phyloP scores from a whole-genome alignment of 192 early-diverging fungal genomes.

The Linnemannia exigua region DNA sequence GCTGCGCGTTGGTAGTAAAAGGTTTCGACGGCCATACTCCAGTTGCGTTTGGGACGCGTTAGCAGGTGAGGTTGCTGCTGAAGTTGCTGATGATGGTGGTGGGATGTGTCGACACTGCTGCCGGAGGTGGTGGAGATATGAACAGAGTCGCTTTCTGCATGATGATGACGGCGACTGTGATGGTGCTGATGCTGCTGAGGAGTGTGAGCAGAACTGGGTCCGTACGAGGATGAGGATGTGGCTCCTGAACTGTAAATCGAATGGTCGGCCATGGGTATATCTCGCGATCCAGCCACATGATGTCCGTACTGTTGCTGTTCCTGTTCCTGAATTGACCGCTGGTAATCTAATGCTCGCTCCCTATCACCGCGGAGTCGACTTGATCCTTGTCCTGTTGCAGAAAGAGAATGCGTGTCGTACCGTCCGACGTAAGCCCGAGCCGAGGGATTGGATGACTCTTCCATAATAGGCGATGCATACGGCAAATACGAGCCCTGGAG shows the following conservation, averaged over 20 bases:
- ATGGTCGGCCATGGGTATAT: background rate
- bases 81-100: background rate
- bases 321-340: background rate
- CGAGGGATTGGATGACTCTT: background rate
- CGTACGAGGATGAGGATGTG: background rate
- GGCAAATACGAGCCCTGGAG: background rate
- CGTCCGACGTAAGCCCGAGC: background rate
- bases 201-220: background rate
- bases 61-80: background rate
- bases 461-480: background rate
- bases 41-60: constrained; percentile 6
- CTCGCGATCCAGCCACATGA: background rate
- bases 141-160: background rate
- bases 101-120: background rate
- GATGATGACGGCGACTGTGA: background rate
- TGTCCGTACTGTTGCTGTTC: background rate
- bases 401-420: background rate
- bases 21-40: constrained; percentile 25
- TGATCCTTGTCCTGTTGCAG: background rate
- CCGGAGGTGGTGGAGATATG: background rate
- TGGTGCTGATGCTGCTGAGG: background rate
- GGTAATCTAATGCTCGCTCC: background rate
- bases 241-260: background rate
- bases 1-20: constrained; percentile 11
- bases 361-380: background rate